These are phyloP conservation scores for Hypoxylon sp. DNA, from an alignment of 2,329 filamentous ascomycete species.

Conservation along the genomic window DNA sequence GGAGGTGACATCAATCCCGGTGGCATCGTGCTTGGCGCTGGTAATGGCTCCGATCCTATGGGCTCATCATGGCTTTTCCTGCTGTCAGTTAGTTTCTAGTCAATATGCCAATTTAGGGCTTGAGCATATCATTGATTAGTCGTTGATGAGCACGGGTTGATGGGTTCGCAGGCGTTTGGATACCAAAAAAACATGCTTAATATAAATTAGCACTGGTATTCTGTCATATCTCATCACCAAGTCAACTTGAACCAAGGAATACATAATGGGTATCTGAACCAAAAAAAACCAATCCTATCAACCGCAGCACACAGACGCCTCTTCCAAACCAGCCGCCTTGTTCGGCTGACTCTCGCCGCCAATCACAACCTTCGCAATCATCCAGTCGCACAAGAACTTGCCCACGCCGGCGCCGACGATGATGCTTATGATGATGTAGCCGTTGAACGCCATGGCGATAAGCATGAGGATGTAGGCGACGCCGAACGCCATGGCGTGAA, in stretches of 20 bases:
- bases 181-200: no score
- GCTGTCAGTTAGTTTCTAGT: background rate
- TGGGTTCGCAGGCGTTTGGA: no score
- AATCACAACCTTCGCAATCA: conserved; percentile 54
- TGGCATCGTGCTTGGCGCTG: no score
- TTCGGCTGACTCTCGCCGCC: conserved; percentile 35
- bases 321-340: conserved; percentile 50
- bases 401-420: conserved; percentile 59
- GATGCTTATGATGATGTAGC: conserved; percentile 55
- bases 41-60: no score
- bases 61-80: no score
- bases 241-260: no score
- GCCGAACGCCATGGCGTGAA: conserved; percentile 53
- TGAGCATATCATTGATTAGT: no score
- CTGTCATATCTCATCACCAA: no score
- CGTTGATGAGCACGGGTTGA: no score
- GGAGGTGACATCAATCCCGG: no score
- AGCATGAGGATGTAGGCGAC: conserved; percentile 56
- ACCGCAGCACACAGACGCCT: conserved; percentile 59
- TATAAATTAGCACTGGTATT: no score
- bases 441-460: conserved; percentile 57
- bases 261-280: conserved; percentile 26
- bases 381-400: conserved; percentile 64
- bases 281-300: conserved; percentile 20
- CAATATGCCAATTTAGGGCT: no score